Evolutionary conservation across 345 rosid species (phyloP).

Genomic region (Heritiera fomes): DNA sequence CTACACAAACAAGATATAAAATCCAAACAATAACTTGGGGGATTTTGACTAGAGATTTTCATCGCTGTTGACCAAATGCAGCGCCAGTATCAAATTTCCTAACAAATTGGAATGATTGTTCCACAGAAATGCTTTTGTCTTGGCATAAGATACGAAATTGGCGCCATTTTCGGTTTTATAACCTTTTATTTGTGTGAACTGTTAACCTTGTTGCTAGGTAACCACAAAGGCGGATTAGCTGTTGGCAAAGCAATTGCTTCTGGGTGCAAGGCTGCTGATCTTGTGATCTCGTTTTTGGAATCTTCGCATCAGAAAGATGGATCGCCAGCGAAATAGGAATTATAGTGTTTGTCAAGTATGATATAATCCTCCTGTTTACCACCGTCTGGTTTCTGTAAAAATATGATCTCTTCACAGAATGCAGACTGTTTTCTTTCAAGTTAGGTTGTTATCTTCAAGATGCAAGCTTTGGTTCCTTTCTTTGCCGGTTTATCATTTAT

Average conservation of each 20-base stretch:
- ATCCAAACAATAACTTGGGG: not conserved
- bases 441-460: no score
- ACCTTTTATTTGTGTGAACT: not conserved
- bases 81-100: not conserved
- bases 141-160: not conserved
- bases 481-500: no score
- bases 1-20: not conserved
- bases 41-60: not conserved
- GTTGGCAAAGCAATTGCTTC: constrained; percentile 83
- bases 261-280: constrained; percentile 92
- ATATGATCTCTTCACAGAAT: not conserved
- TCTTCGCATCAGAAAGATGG: constrained; percentile 48
- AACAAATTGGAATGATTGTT: not conserved
- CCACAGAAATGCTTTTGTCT: not conserved
- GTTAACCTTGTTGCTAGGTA: constrained; percentile 49
- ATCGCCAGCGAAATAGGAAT: constrained; percentile 10
- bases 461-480: no score
- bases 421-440: no score
- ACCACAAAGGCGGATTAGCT: constrained; percentile 83
- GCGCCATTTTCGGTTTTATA: not conserved
- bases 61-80: not conserved
- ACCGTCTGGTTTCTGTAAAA: not conserved
- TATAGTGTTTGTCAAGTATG: not conserved
- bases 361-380: not conserved
- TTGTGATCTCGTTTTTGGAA: constrained; percentile 70